phyloP scores from a whole-genome alignment of 345 rosid species.

The Theobroma cacao region DNA sequence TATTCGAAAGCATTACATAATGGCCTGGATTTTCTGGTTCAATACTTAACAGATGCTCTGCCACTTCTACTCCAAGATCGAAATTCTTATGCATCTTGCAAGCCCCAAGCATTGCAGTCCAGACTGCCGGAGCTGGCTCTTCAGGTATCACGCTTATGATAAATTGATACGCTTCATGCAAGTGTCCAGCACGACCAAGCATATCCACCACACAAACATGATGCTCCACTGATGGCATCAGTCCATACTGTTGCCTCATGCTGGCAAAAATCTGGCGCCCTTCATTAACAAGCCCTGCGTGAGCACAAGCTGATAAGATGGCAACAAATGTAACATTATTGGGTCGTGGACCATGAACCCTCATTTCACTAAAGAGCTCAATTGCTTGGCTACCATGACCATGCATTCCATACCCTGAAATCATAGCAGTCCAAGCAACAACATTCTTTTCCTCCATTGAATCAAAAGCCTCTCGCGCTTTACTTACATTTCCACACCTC shows the following conservation, averaged over 20 bases:
- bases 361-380: constrained; percentile 56
- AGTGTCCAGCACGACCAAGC: constrained; percentile 81
- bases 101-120: constrained; percentile 96
- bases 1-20: constrained; percentile 81
- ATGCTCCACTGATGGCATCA: constrained; percentile 70
- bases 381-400: constrained; percentile 66
- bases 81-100: constrained; percentile 88
- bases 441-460: constrained; percentile 62
- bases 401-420: constrained; percentile 78
- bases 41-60: constrained; percentile 58
- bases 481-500: constrained; percentile 66
- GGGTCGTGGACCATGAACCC: constrained; percentile 37
- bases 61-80: constrained; percentile 68
- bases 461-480: constrained; percentile 64
- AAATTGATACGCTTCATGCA: constrained; percentile 59
- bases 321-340: constrained; percentile 75
- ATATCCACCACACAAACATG: constrained; percentile 80
- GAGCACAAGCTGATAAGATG: constrained; percentile 79
- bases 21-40: constrained; percentile 94
- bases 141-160: constrained; percentile 39
- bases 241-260: constrained; percentile 44
- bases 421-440: constrained; percentile 85
- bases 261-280: constrained; percentile 50
- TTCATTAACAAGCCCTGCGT: constrained; percentile 62
- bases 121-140: constrained; percentile 62